phyloP scores from a whole-genome alignment of 176 grass and related monocot genomes.

The Oryza glumipatula region DNA sequence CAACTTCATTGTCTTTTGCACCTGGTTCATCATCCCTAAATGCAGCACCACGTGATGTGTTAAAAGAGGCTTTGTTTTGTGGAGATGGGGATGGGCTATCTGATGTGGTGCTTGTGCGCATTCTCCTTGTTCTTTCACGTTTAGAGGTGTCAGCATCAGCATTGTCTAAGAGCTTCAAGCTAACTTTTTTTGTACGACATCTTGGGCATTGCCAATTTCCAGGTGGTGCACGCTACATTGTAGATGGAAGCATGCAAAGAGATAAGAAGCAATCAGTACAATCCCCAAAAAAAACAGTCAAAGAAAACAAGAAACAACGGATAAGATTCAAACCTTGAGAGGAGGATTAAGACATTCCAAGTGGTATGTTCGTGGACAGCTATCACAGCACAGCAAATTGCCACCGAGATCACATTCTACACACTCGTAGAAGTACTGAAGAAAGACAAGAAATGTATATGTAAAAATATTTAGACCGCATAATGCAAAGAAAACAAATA shows the following conservation, averaged over 20 bases:
- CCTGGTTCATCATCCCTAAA: slow-evolving; percentile 40
- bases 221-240: slow-evolving; percentile 69
- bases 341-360: slow-evolving; percentile 93
- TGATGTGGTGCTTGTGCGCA: slow-evolving; percentile 48
- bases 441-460: slow-evolving; percentile 33
- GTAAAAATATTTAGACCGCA: slow-evolving; percentile 36
- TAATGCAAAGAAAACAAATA: slow-evolving; percentile 25
- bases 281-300: slow-evolving; percentile 12
- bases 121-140: slow-evolving; percentile 67
- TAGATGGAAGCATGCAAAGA: slow-evolving; percentile 31
- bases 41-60: slow-evolving; percentile 34
- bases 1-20: slow-evolving; percentile 45
- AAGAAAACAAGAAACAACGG: slow-evolving; percentile 23
- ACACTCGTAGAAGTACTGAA: slow-evolving; percentile 96
- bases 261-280: slow-evolving; percentile 30
- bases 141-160: slow-evolving; percentile 59
- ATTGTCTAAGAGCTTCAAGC: slow-evolving; percentile 60
- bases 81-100: slow-evolving; percentile 44
- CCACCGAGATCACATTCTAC: slow-evolving; percentile 94
- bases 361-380: slow-evolving; percentile 88
- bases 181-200: slow-evolving; percentile 63
- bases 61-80: slow-evolving; percentile 56
- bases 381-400: slow-evolving; percentile 93
- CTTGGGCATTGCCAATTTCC: slow-evolving; percentile 87
- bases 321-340: slow-evolving; percentile 70